Evolutionary conservation across 2,329 filamentous ascomycete genomes (phyloP), one percentile per base, ranked within the genome.

Genomic region (Talaromyces sp.): DNA sequence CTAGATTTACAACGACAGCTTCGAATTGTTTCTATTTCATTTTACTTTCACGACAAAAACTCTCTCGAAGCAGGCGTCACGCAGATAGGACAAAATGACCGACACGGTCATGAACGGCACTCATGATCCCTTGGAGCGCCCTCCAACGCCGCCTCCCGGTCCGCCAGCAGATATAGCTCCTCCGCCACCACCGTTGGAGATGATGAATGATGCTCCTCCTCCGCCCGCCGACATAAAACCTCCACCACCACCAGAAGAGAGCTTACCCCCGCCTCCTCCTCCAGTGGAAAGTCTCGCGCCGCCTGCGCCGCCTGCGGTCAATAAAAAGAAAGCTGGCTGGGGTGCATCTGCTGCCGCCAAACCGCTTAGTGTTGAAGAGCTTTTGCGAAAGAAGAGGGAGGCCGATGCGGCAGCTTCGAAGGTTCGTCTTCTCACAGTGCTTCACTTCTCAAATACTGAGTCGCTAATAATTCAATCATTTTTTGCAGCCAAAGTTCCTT

Each of bases 391-490:
- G 80, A 96, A 96, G 83, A 91, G 90, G 74, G 92, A 91, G 67
- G 90, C 91, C 33, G 92, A 95, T 78, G 90, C 90, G 41, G 92
- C 90, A 17, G 90, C 92, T 10, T 86, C 91, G 63, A 97, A 95
- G 79, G 85, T 87, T 49, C 33, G 22, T 61, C 25, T 33, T 45
- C 10, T 15, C 27, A 15, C 10, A 47, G 19, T 61, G 13, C 3
- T 45, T 27, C 1, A 27, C 10, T 22, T 45, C 15, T 3, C 39
- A 64, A 71, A 63, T 13, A 15, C n/a, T 22, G 11, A 9, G 19
- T 37, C 22, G 19, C 66, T 73, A 22, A 70, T 59, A 66, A 8
- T 62, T 57, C 57, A 13, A 35, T 47, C 31, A 10, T 50, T 66
- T 69, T 31, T 54, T 70, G 66, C 73, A 87, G 83, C 93, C 93